Base-by-base conservation (phyloP, 495 filamentous ascomycete genomes). In the Penicillium nucicola region DNA sequence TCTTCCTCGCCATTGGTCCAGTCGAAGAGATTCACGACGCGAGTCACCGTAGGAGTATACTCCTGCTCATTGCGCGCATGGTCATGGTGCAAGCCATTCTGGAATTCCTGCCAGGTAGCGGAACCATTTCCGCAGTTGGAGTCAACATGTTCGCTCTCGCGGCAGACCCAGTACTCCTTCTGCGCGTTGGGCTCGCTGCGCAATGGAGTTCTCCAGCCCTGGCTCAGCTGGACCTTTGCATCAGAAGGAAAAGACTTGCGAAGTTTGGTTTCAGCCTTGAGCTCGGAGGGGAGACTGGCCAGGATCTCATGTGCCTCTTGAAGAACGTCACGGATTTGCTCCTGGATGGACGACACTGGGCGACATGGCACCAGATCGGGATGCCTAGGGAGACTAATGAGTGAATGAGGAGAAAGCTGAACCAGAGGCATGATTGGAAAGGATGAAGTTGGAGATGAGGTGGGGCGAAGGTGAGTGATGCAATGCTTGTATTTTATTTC, bases 21-120 rank as follows among this genome's bases (percentile, higher is more conserved):
- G 11, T 65, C 59, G 57, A 81, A 54, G 17, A 84, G 65, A 44
- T 70, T 56, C 41, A 78, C 69, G 18, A 79, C 76, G 15, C 71
- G 74, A n/a, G 81, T 69, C 7, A 90, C 79, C 45, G 76, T 78
- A 12, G 87, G 86, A 28, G 87, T 93, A 63, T 88, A 91, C 35
- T 79, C 79, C 60, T 67, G 76, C 67, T 95, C 89, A 52, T 87
- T 76, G 65, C 79, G 68, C 5, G 78, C 79, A 66, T 92, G 89
- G 41, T 82, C 64, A 11, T 74, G 66, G 53, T 81, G 76, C 55
- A 91, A 67, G 30, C 77, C 80, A 1, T 53, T 51, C 18, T 77
- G 70, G 54, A 92, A 91, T 53, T 92, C 89, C 1, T 51, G 65
- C 75, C 79, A 88, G 17, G 65, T 77, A 6, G 85, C 87, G 4